Percentiles rank a stretch among this genome's conserved stretches.
phyloP scores from a whole-genome alignment of 768 basidiomycete genomes.

The Psilocybe cyanescens region DNA sequence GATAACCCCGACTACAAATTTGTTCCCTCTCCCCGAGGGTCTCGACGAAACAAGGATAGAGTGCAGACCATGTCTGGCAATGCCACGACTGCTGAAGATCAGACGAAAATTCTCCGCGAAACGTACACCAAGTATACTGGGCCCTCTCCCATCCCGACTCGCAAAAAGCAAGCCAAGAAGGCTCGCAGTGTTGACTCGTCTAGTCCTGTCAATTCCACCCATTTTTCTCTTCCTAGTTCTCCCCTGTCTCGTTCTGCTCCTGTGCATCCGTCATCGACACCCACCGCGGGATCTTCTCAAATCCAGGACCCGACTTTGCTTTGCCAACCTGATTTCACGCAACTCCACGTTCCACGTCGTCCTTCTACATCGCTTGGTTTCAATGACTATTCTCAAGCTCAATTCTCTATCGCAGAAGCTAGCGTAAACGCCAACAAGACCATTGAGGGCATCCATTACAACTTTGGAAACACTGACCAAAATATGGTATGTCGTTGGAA shows the following conservation, averaged over 20 bases:
- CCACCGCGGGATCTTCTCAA: conserved; percentile 26
- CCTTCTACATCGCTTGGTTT: conserved; percentile 39
- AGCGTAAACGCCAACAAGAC: not conserved
- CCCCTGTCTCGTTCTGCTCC: conserved; percentile 7
- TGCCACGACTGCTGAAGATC: conserved; percentile 22
- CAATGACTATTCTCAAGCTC: not conserved
- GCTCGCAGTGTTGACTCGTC: conserved; percentile 18
- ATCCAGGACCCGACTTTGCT: not conserved
- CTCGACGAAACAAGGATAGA: conserved; percentile 36
- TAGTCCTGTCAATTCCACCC: not conserved
- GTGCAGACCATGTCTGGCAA: conserved; percentile 16
- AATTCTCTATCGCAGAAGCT: not conserved
- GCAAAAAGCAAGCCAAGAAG: conserved; percentile 34
- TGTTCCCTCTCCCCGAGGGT: conserved; percentile 45
- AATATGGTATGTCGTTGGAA: not conserved
- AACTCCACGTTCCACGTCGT: conserved; percentile 25
- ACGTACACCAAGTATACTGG: conserved; percentile 34
- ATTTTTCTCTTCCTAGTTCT: conserved; percentile 5
- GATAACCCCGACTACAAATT: conserved; percentile 68
- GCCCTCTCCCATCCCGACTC: conserved; percentile 37
- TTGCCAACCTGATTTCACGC: conserved; percentile 3
- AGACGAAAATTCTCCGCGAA: conserved; percentile 38
- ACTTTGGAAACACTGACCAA: not conserved
- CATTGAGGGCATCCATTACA: not conserved
- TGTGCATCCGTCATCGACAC: conserved; percentile 21